Evolutionary conservation across 2,329 filamentous ascomycete genomes (phyloP).

Genomic region (Acephala macrosclerotiorum): DNA sequence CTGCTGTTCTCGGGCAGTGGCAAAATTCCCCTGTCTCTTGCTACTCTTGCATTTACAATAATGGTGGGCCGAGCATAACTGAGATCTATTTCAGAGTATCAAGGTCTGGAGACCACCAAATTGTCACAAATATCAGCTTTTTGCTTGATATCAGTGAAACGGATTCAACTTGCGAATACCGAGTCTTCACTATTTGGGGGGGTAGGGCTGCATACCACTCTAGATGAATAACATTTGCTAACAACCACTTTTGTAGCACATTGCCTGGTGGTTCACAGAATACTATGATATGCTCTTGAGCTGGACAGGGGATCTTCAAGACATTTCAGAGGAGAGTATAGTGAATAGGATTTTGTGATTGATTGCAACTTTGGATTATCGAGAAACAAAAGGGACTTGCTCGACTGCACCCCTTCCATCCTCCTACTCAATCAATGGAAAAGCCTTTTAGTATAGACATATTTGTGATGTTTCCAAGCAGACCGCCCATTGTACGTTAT

Average conservation of each 20-base stretch:
- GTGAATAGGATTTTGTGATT: too few species aligned
- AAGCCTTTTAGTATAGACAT: too few species aligned
- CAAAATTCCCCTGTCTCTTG: conserved; percentile 15
- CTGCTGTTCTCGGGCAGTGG: conserved; percentile 26
- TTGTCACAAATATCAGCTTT: conserved; percentile 21
- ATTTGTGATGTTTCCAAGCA: too few species aligned
- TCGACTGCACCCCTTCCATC: too few species aligned
- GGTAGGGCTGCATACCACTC: not conserved
- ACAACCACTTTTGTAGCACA: conserved; percentile 12
- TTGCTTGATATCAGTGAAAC: not conserved
- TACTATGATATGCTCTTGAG: conserved; percentile 11
- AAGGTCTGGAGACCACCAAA: conserved; percentile 5
- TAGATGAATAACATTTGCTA: conserved; percentile 2
- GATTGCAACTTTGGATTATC: too few species aligned
- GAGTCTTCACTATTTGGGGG: not conserved
- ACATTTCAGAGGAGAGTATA: conserved; percentile 14
- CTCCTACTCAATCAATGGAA: too few species aligned
- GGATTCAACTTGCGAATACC: not conserved
- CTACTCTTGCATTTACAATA: conserved; percentile 18
- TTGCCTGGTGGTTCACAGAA: conserved; percentile 24
- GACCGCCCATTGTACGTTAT: too few species aligned
- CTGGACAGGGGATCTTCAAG: conserved; percentile 8
- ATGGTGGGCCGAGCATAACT: not conserved
- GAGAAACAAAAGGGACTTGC: too few species aligned
- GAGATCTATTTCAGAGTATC: conserved; percentile 15